Evolutionary conservation across 805 yeast genomes (phyloP).

Genomic region (Candida ipomoeae): DNA sequence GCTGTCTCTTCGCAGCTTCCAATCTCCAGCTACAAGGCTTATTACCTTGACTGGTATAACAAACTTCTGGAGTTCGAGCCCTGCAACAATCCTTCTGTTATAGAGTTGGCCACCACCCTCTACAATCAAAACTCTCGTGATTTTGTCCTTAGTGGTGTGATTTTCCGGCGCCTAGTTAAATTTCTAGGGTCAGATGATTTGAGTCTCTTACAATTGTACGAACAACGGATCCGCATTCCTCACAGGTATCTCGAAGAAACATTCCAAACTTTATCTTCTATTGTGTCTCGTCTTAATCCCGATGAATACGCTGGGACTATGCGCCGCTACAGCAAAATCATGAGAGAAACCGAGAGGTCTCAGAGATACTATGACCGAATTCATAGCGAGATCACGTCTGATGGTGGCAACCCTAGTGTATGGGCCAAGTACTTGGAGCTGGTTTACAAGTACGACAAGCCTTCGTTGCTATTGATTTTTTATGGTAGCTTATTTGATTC

Average conservation of each 20-base stretch:
- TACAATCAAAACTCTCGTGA: slow-evolving; percentile 18
- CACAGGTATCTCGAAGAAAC: slow-evolving; percentile 40
- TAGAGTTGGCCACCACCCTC: not conserved
- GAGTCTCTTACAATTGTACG: slow-evolving; percentile 21
- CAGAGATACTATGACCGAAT: slow-evolving; percentile 31
- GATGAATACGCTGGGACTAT: slow-evolving; percentile 32
- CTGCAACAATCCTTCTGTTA: not conserved
- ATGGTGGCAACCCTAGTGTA: slow-evolving; percentile 12
- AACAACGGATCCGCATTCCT: slow-evolving; percentile 35
- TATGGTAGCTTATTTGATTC: slow-evolving; percentile 20
- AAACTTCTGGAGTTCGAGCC: not conserved
- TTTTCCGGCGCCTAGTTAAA: slow-evolving; percentile 21
- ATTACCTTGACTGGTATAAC: not conserved
- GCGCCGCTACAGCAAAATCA: slow-evolving; percentile 31
- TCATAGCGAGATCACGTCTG: slow-evolving; percentile 25
- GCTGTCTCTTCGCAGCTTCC: not conserved
- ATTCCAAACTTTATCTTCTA: slow-evolving; percentile 35
- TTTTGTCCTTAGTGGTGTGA: slow-evolving; percentile 16
- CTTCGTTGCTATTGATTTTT: slow-evolving; percentile 16
- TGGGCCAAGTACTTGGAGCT: slow-evolving; percentile 35
- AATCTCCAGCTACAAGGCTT: not conserved
- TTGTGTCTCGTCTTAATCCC: slow-evolving; percentile 29
- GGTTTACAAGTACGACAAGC: slow-evolving; percentile 19
- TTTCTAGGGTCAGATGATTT: slow-evolving; percentile 6
- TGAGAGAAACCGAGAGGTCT: slow-evolving; percentile 23